Conservation (phyloP, 2,329 filamentous ascomycete genomes). For the Aaosphaeria arxii region DNA sequence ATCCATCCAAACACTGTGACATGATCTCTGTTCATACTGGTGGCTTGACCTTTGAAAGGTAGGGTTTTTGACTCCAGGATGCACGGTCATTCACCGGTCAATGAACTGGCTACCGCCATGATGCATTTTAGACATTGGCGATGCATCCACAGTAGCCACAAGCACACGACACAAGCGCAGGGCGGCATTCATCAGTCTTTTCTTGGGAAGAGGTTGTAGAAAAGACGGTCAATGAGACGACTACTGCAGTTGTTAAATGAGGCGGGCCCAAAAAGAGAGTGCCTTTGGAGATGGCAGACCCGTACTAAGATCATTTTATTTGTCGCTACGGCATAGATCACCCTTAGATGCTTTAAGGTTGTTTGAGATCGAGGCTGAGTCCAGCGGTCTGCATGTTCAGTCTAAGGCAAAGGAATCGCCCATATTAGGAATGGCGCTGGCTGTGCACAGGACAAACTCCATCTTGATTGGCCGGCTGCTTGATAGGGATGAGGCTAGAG, state of each 20-base stretch:
- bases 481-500: background rate
- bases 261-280: constrained; percentile 5
- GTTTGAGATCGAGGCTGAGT: background rate
- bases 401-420: background rate
- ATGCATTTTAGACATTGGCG: too few relatives aligned
- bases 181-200: too few relatives aligned
- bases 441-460: background rate
- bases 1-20: too few relatives aligned
- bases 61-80: too few relatives aligned
- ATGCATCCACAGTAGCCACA: too few relatives aligned
- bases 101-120: too few relatives aligned
- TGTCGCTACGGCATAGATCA: constrained; percentile 5
- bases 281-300: constrained; percentile 1
- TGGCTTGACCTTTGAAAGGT: too few relatives aligned
- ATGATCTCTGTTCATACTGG: too few relatives aligned
- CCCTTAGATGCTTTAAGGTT: constrained; percentile 1
- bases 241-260: constrained; percentile 4
- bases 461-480: background rate
- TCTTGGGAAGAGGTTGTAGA: background rate
- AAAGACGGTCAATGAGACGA: constrained; percentile 6
- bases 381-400: background rate
- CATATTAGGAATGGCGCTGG: background rate
- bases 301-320: background rate
- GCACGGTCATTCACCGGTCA: too few relatives aligned
- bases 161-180: too few relatives aligned